Evolutionary conservation across 1,284 basidiomycete species (phyloP).

Genomic region (Sphaerobolus stellatus): DNA sequence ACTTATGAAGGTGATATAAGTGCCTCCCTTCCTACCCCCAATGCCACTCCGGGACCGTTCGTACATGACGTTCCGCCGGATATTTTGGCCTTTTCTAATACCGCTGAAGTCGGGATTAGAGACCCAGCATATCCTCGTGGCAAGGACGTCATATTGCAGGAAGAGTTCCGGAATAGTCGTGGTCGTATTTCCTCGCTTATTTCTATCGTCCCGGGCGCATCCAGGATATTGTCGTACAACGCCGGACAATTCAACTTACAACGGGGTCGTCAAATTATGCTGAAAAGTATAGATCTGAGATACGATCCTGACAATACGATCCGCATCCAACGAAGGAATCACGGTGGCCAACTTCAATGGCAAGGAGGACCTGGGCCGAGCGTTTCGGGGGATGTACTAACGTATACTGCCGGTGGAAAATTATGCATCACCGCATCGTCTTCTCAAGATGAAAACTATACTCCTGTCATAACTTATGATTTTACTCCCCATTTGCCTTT

Average conservation of each 20-base stretch:
- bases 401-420: slow-evolving; percentile 5
- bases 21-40: slow-evolving; percentile 6
- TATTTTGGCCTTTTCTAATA: not conserved
- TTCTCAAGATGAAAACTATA: not conserved
- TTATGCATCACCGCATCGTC: not conserved
- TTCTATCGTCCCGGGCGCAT: slow-evolving; percentile 8
- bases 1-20: slow-evolving; percentile 14
- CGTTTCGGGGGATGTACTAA: not conserved
- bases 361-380: slow-evolving; percentile 1
- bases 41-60: slow-evolving; percentile 14
- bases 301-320: slow-evolving; percentile 6
- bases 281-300: not conserved
- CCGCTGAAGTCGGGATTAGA: not conserved
- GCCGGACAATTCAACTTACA: slow-evolving; percentile 5
- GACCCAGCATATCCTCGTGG: not conserved
- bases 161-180: slow-evolving; percentile 6
- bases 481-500: slow-evolving; percentile 9
- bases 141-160: slow-evolving; percentile 4
- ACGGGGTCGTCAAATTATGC: not conserved
- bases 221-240: slow-evolving; percentile 6
- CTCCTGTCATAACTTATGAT: too few species aligned
- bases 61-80: slow-evolving; percentile 8
- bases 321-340: not conserved
- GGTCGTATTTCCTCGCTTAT: slow-evolving; percentile 5
- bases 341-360: slow-evolving; percentile 5